Conservation (phyloP, 768 basidiomycete species). For the Leucocoprinus leucothites region DNA sequence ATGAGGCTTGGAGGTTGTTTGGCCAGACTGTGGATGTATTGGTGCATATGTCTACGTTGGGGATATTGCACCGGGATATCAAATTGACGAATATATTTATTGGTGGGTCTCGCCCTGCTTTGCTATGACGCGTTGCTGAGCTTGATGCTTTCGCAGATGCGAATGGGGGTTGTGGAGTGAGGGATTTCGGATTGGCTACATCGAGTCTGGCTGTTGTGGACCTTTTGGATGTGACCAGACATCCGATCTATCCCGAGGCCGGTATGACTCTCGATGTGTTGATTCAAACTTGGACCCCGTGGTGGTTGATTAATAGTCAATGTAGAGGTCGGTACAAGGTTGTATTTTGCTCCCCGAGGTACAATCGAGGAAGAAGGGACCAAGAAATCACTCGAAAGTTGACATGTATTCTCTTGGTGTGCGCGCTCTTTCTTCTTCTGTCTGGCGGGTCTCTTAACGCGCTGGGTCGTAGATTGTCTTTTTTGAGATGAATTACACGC, state of each 20-base stretch:
- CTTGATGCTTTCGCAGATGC: constrained; percentile 47
- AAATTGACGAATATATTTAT: constrained; percentile 95
- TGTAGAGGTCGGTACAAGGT: constrained; percentile 83
- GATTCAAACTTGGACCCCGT: not conserved
- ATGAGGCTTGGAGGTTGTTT: constrained; percentile 88
- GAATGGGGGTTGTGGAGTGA: constrained; percentile 86
- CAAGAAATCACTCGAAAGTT: constrained; percentile 82
- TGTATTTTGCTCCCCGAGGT: constrained; percentile 94
- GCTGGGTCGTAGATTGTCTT: constrained; percentile 49
- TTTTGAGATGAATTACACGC: constrained; percentile 93
- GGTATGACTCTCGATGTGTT: constrained; percentile 73
- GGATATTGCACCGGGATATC: constrained; percentile 89
- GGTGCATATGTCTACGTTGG: constrained; percentile 82
- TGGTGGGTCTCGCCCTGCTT: constrained; percentile 40
- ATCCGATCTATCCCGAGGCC: constrained; percentile 41
- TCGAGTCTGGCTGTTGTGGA: constrained; percentile 78
- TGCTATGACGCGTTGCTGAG: no score
- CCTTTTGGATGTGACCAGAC: constrained; percentile 59
- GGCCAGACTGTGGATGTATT: constrained; percentile 88
- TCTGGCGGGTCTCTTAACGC: not conserved
- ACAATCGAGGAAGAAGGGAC: constrained; percentile 54
- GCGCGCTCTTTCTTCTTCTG: constrained; percentile 22
- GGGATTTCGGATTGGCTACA: constrained; percentile 91
- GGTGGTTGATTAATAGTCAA: no score
- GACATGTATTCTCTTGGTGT: constrained; percentile 95